Evolutionary conservation across 345 rosid genomes (phyloP).

Genomic region (Draba incana): DNA sequence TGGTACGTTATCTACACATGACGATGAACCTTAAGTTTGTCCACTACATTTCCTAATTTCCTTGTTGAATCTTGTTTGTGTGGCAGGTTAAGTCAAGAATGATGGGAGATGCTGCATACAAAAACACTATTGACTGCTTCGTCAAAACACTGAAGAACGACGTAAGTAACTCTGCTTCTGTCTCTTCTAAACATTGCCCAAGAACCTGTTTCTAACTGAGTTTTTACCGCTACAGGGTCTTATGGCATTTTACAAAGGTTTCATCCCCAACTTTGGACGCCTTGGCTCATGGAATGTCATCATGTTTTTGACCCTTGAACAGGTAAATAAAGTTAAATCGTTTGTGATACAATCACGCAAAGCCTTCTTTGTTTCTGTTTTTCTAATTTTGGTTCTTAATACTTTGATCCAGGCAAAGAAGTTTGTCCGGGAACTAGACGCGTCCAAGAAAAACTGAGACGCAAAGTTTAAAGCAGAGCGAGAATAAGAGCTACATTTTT

Average conservation of each 20-base stretch:
- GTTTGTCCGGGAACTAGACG: slow-evolving; percentile 41
- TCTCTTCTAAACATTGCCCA: background rate
- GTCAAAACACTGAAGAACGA: slow-evolving; percentile 86
- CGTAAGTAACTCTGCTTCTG: slow-evolving; percentile 47
- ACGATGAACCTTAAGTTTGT: slow-evolving; percentile 13
- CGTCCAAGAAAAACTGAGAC: slow-evolving; percentile 28
- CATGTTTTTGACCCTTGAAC: slow-evolving; percentile 96
- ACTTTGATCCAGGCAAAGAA: slow-evolving; percentile 42
- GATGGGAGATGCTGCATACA: slow-evolving; percentile 98
- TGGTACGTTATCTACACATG: slow-evolving; percentile 60
- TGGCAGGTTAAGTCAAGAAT: slow-evolving; percentile 94
- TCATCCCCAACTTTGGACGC: slow-evolving; percentile 90
- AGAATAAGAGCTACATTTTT: slow-evolving; percentile 36
- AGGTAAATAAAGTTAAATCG: slow-evolving; percentile 49
- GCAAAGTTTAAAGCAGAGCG: slow-evolving; percentile 11
- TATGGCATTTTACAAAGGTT: slow-evolving; percentile 89
- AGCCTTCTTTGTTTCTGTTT: background rate
- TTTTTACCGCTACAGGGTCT: slow-evolving; percentile 61
- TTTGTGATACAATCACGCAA: background rate
- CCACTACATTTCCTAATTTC: slow-evolving; percentile 8
- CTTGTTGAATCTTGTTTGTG: slow-evolving; percentile 19
- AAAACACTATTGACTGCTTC: slow-evolving; percentile 91
- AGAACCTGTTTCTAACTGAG: background rate
- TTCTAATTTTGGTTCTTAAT: background rate
- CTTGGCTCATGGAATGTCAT: slow-evolving; percentile 99